Percentiles rank a stretch among this genome's conserved stretches.
These are phyloP conservation scores for Pythium monospermum DNA, from an alignment of 352 stramenopile species.

Conservation along the genomic window DNA sequence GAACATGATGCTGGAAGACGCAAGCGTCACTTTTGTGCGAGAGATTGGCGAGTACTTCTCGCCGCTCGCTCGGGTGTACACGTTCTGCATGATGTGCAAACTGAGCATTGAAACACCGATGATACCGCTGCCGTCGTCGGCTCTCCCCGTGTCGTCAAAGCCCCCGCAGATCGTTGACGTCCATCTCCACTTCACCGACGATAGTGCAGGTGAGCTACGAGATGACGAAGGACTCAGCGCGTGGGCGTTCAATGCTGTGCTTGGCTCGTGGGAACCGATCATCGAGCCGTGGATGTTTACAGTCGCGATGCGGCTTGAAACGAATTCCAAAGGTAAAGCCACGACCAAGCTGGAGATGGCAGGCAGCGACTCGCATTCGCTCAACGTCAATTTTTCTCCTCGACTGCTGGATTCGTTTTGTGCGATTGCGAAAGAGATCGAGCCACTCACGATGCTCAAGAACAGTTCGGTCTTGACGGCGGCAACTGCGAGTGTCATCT, in stretches of 20 bases:
- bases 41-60: conserved; percentile 75
- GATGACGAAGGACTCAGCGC: conserved; percentile 72
- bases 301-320: conserved; percentile 28
- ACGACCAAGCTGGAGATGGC: conserved; percentile 44
- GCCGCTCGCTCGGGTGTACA: conserved; percentile 56
- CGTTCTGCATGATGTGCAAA: conserved; percentile 63
- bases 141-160: neutral
- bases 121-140: neutral
- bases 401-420: conserved; percentile 61
- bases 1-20: conserved; percentile 58
- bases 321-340: conserved; percentile 41
- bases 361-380: conserved; percentile 46
- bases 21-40: conserved; percentile 61
- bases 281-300: conserved; percentile 76
- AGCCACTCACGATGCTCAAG: conserved; percentile 23
- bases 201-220: conserved; percentile 34
- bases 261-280: conserved; percentile 77
- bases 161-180: conserved; percentile 24
- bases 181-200: conserved; percentile 54
- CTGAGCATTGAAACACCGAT: conserved; percentile 29
- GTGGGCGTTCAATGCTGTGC: conserved; percentile 70
- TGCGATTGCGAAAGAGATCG: conserved; percentile 52
- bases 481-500: conserved; percentile 62
- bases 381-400: conserved; percentile 71
- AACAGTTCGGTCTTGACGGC: conserved; percentile 22